Base-by-base conservation (phyloP, 305 asterid genomes). In the Fraxinus dipetala region DNA sequence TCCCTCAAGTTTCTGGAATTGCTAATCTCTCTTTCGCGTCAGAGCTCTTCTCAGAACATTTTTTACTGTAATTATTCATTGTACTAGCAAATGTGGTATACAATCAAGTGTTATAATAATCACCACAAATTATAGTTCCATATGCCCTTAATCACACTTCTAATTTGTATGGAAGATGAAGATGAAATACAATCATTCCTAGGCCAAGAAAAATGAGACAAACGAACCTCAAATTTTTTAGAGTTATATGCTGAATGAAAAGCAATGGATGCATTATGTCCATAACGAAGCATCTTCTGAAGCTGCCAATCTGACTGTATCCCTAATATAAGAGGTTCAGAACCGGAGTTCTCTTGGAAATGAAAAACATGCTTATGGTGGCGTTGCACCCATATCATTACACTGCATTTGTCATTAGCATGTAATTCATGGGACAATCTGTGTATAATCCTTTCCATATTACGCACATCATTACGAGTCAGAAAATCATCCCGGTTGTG, bases 271-370 rank as follows among this genome's bases (percentile, higher is more conserved):
- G 88, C 91, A 83, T 79, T 78, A 80, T 88, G 89, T 45, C 93
- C 90, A 87, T 83, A 84, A 1, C 85, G 88, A 81, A 90, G 88
- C 91, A 88, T 88, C 84, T 87, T 90, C 76, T 88, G 93, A 83
- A 90, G 85, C 85, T 90, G 93, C 93, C 93, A 90, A 65, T 90
- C 90, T 2, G 91, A 83, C 76, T 90, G 91, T 48, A 89, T 85
- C 24, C 93, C 93, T 72, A 88, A 72, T 76, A 85, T 30, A 67
- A 87, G 84, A 26, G 83, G 80, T 26, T 88, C 90, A 11, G 86
- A 82, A 56, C 85, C 81, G 16, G 83, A 76, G 61, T 36, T 80
- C 85, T 87, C 90, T 79, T 85, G 89, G 75, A 85, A 87, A 86
- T 86, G 83, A 80, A 89, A 89, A 40, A 89, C 88, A 28, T 85